Evolutionary conservation across 2,329 filamentous ascomycete genomes (phyloP).

Genomic region (Aspergillus melleus): DNA sequence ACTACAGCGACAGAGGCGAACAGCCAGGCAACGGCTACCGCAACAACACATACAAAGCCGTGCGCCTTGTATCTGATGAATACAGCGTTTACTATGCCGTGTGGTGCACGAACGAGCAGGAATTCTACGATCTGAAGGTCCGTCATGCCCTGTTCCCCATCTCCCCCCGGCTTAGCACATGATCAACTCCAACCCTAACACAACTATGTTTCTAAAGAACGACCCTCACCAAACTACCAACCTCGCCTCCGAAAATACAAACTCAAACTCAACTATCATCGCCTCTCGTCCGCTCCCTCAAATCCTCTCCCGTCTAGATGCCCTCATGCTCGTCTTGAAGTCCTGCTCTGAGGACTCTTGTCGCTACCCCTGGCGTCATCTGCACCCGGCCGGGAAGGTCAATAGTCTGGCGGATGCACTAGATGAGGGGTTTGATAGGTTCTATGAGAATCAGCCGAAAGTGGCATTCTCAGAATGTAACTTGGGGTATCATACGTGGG

Average conservation of each 20-base stretch:
- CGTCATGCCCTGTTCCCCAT: conserved; percentile 11
- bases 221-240: conserved; percentile 57
- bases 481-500: conserved; percentile 55
- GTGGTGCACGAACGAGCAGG: conserved; percentile 68
- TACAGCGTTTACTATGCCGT: conserved; percentile 67
- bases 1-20: conserved; percentile 20
- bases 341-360: conserved; percentile 58
- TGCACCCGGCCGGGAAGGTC: conserved; percentile 58
- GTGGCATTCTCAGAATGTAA: conserved; percentile 58
- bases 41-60: conserved; percentile 63
- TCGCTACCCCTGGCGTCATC: conserved; percentile 55
- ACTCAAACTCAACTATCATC: conserved; percentile 9
- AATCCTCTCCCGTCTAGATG: conserved; percentile 55
- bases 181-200: neutral
- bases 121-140: conserved; percentile 64
- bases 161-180: neutral
- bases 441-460: conserved; percentile 53
- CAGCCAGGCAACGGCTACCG: conserved; percentile 19
- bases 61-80: conserved; percentile 54
- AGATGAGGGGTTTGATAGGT: conserved; percentile 48
- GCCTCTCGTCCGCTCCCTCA: conserved; percentile 29
- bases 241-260: conserved; percentile 27
- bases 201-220: conserved; percentile 33
- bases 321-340: conserved; percentile 61
- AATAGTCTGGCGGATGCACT: conserved; percentile 55